Base-by-base conservation (phyloP, 805 yeast genomes). In the Lipomyces oligophaga region DNA sequence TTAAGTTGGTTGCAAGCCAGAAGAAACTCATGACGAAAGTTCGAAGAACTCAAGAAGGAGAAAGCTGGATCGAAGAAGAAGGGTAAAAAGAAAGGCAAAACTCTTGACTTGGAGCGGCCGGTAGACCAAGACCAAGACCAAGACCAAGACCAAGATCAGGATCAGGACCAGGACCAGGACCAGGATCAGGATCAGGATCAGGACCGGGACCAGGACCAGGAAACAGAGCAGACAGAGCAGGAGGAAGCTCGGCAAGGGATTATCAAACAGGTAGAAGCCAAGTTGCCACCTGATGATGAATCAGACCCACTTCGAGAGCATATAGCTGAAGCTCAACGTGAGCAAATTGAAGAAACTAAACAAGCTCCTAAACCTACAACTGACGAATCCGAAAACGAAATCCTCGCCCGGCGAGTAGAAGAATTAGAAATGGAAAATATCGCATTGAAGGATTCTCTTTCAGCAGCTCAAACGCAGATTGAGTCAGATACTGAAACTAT, bases 31-130 rank as follows among this genome's bases (percentile, higher is more conserved):
- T 26, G 31, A 24, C 25, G 22, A 19, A 53, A 71, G 72, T 78
- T 72, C 55, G 88, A 83, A 49, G 85, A 81, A 58, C 67, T 83
- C 70, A 83, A 78, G 65, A 72, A 71, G 65, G 72, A 70, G 54
- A 70, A 72, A 60, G 70, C 79, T 69, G 66, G 69, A 11, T 41
- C 41, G 24, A 47, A 45, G 42, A 49, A 52, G 37, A 37, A 38
- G 10, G 48, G 37, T 6, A 35, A 44, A 11, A 47, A 38, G 35
- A 43, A 43, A 27, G 51, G 37, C 21, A 28, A 37, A n/a, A 16
- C 27, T 2, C 32, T 28, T 11, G 42, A 38, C 2, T 15, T 40
- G 28, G 19, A 36, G 4, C 34, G 37, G 13, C 31, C 48, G 4
- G 48, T 16, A 5, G 40, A 21, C 11, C 43, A 20, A 11, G 37